phyloP scores from a whole-genome alignment of 1,284 basidiomycete species.

The Apiotrichum akiyoshidainum region DNA sequence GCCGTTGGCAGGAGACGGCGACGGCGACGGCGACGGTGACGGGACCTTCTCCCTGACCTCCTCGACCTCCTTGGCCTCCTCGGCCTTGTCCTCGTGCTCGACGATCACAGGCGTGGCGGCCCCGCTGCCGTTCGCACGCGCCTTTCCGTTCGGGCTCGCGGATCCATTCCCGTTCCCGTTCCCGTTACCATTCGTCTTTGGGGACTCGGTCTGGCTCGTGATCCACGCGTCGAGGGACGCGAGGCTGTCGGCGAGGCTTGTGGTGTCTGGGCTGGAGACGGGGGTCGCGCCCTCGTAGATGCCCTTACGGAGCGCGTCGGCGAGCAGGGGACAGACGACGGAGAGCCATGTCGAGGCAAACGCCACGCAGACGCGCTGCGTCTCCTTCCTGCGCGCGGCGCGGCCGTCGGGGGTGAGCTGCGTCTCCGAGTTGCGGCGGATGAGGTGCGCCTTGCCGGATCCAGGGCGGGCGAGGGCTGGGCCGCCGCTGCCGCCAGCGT shows the following conservation, averaged over 20 bases:
- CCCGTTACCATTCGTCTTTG: background rate
- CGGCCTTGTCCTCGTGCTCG: background rate
- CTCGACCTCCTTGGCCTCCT: background rate
- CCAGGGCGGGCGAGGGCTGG: constrained; percentile 10
- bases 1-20: no score
- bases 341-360: constrained; percentile 56
- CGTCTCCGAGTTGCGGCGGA: constrained; percentile 36
- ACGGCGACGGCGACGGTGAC: no score
- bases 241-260: constrained; percentile 9
- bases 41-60: background rate
- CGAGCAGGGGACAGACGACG: constrained; percentile 65
- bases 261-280: no score
- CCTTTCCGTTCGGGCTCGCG: background rate
- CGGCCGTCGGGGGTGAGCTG: constrained; percentile 35
- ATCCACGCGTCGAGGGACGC: constrained; percentile 24
- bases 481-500: constrained; percentile 15
- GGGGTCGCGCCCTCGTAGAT: constrained; percentile 58
- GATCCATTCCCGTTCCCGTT: background rate
- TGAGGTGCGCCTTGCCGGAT: constrained; percentile 22
- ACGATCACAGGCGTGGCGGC: background rate
- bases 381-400: constrained; percentile 43
- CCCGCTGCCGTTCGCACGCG: background rate
- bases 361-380: constrained; percentile 55
- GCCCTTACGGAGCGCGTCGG: constrained; percentile 66
- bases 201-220: background rate